Percentiles rank a stretch among this genome's conserved stretches.
These are phyloP conservation scores for Gaultheria prostrata DNA, from an alignment of 148 eudicot species.

Conservation along the genomic window DNA sequence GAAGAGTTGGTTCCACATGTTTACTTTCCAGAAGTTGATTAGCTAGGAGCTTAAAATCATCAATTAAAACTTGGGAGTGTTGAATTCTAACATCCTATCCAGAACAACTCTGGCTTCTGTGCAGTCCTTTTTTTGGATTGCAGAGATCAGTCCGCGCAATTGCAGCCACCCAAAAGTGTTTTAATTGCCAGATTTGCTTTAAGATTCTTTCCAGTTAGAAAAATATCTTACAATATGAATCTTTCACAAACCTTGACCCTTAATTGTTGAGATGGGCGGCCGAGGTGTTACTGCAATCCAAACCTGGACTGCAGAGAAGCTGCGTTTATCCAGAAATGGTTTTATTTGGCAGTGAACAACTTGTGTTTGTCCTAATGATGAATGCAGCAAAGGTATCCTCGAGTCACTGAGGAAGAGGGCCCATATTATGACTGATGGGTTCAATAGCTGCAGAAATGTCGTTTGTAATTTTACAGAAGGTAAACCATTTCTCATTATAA, in stretches of 20 bases:
- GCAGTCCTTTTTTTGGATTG: not conserved
- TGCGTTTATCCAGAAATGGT: not conserved
- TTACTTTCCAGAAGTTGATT: not conserved
- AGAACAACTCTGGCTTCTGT: not conserved
- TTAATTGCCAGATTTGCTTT: not conserved
- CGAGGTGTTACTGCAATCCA: not conserved
- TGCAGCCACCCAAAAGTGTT: not conserved
- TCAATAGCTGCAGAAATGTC: constrained; percentile 96
- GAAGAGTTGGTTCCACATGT: not conserved
- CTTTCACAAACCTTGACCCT: not conserved
- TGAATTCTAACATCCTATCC: not conserved
- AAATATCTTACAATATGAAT: not conserved
- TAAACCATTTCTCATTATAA: constrained; percentile 12
- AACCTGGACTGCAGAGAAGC: not conserved
- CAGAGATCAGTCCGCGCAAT: not conserved
- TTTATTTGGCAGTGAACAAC: not conserved
- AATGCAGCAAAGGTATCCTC: constrained; percentile 85
- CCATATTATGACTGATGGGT: constrained; percentile 92
- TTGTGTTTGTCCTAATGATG: constrained; percentile 11
- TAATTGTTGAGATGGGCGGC: not conserved
- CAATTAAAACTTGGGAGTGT: not conserved
- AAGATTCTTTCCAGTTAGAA: not conserved
- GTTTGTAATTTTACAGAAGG: constrained; percentile 99
- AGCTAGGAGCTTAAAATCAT: not conserved
- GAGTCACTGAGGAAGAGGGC: constrained; percentile 93